Conservation (phyloP, 2,329 filamentous ascomycete species). For the Botrytis hyacinthi region DNA sequence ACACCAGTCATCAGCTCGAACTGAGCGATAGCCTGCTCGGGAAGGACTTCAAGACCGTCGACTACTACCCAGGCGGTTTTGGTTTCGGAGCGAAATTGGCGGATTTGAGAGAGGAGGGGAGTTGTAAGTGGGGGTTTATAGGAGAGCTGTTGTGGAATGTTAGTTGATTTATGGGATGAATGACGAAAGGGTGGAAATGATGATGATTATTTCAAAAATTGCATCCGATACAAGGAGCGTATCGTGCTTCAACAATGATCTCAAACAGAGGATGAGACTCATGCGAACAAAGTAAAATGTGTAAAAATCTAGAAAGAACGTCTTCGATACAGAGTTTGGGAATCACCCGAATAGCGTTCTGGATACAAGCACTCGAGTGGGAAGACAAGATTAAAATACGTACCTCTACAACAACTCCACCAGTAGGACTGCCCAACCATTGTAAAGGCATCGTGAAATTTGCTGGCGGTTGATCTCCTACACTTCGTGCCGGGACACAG, state of each 20-base stretch:
- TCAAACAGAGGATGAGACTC: neutral
- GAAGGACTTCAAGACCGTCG: constrained; percentile 72
- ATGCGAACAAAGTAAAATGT: neutral
- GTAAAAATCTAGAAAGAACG: neutral
- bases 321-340: neutral
- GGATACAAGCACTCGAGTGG: neutral
- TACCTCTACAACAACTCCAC: constrained; percentile 69
- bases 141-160: constrained; percentile 46
- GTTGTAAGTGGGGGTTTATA: constrained; percentile 69
- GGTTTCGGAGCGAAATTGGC: constrained; percentile 45
- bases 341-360: neutral
- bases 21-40: constrained; percentile 77
- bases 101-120: constrained; percentile 66
- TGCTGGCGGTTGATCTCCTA: constrained; percentile 61
- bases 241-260: neutral
- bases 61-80: constrained; percentile 70
- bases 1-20: constrained; percentile 79
- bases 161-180: neutral
- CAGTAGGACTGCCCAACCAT: constrained; percentile 71
- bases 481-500: constrained; percentile 69
- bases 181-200: neutral
- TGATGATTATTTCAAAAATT: too few species aligned
- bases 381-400: neutral
- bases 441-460: constrained; percentile 66
- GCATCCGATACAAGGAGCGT: neutral